Evolutionary conservation across 179 eudicot species (phyloP).

Genomic region (Silene coronaria): DNA sequence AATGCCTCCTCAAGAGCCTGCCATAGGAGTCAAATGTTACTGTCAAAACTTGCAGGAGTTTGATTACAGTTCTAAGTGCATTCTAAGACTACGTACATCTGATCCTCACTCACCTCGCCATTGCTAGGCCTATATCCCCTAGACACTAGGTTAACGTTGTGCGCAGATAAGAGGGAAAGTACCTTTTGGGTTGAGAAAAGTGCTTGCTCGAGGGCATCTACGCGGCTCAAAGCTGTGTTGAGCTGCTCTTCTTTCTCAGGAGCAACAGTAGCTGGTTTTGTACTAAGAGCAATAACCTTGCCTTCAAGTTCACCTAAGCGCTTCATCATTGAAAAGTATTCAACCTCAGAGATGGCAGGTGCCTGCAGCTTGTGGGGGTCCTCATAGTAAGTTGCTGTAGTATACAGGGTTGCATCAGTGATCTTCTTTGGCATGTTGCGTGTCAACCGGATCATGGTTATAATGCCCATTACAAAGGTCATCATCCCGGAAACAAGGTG

Average conservation of each 20-base stretch:
- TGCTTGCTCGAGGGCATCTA: constrained; percentile 63
- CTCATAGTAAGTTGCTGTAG: constrained; percentile 39
- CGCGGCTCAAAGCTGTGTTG: constrained; percentile 58
- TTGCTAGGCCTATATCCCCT: no score
- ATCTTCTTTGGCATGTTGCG: constrained; percentile 76
- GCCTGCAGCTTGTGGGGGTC: constrained; percentile 34
- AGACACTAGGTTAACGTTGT: no score
- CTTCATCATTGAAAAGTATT: constrained; percentile 59
- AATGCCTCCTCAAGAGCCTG: constrained; percentile 79
- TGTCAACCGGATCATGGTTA: constrained; percentile 72
- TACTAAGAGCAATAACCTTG: constrained; percentile 43
- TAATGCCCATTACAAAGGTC: constrained; percentile 78
- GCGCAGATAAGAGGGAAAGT: background rate
- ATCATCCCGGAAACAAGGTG: constrained; percentile 63
- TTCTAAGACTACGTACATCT: no score
- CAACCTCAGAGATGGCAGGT: constrained; percentile 43
- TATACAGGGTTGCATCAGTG: constrained; percentile 56
- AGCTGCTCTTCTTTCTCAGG: constrained; percentile 87
- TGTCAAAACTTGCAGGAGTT: background rate
- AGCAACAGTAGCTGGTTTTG: constrained; percentile 57
- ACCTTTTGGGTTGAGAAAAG: constrained; percentile 80
- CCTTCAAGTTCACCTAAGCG: constrained; percentile 81
- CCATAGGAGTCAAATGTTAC: background rate
- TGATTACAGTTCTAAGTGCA: background rate
- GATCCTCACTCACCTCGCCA: no score